Conservation (phyloP, 176 grass and related monocot species). For the Dendrocalamus sinicus region DNA sequence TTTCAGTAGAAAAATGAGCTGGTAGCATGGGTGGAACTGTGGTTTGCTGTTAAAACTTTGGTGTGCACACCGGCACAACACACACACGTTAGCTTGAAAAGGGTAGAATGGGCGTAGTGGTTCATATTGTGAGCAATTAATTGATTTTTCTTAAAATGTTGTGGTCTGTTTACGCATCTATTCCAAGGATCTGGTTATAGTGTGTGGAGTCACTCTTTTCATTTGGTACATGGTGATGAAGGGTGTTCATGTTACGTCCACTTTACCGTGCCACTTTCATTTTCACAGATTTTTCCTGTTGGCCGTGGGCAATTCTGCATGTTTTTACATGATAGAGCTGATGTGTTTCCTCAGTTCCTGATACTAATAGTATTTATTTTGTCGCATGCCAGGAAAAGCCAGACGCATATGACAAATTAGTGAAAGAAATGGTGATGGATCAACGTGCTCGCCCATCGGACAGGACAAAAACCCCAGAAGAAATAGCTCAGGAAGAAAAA, state of each 20-base stretch:
- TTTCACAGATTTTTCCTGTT: constrained; percentile 10
- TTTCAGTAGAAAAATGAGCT: constrained; percentile 20
- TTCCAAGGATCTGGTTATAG: neutral
- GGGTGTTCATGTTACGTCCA: neutral
- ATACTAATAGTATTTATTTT: constrained; percentile 39
- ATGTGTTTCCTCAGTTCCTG: neutral
- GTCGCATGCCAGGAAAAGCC: constrained; percentile 54
- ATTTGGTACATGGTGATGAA: neutral
- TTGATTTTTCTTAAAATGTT: constrained; percentile 9
- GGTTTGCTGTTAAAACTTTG: neutral
- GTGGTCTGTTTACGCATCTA: neutral
- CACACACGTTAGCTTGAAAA: constrained; percentile 9
- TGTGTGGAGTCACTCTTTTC: neutral
- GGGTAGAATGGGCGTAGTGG: neutral
- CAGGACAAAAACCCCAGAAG: constrained; percentile 90
- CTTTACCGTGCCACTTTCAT: neutral
- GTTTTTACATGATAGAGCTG: constrained; percentile 13
- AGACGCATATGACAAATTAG: constrained; percentile 85
- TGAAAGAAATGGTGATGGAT: constrained; percentile 91
- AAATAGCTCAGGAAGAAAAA: constrained; percentile 93
- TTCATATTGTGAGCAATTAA: neutral
- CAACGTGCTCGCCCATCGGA: constrained; percentile 80
- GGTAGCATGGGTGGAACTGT: neutral
- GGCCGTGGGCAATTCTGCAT: neutral
- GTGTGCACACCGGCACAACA: neutral